Conservation (phyloP, 140 eudicot genomes). For the Oenanthe javanica region DNA sequence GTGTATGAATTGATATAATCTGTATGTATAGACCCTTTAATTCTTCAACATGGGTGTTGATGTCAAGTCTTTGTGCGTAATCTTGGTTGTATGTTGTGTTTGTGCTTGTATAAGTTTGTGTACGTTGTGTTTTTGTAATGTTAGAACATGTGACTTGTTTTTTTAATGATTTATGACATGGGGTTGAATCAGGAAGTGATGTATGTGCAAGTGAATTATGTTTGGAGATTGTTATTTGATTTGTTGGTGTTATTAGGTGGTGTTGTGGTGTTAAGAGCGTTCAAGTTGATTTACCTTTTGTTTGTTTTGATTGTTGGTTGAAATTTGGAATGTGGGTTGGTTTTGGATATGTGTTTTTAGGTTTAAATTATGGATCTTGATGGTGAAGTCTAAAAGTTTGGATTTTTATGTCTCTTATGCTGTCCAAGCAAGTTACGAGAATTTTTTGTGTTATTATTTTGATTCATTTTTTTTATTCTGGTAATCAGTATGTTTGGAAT, state of each 20-base stretch:
- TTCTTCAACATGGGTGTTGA: conserved; percentile 16
- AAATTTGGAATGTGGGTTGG: conserved; percentile 22
- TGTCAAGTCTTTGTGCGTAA: not conserved
- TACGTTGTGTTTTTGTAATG: conserved; percentile 9
- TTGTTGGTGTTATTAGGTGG: conserved; percentile 1
- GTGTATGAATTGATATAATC: conserved; percentile 11
- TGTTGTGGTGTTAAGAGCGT: not conserved
- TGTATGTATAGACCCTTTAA: conserved; percentile 8
- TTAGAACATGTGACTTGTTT: not conserved
- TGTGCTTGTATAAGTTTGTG: not conserved
- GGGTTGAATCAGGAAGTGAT: not conserved
- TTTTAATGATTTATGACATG: not conserved
- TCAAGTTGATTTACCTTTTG: conserved; percentile 10
- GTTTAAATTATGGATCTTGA: conserved; percentile 24
- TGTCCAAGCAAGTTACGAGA: not conserved
- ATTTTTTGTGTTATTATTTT: not conserved
- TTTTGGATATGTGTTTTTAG: conserved; percentile 13
- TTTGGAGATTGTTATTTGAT: not conserved
- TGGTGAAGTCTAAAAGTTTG: not conserved
- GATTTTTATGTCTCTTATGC: not conserved
- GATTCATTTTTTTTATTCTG: not conserved
- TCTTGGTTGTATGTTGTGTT: not conserved
- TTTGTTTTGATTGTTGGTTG: conserved; percentile 2
- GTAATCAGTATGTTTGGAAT: not conserved
- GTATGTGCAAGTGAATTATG: not conserved